A percentile compares a stretch with the other conserved stretches of the same genome.
Conservation (phyloP, 1,139 yeast species). For the Pichia sp. region DNA sequence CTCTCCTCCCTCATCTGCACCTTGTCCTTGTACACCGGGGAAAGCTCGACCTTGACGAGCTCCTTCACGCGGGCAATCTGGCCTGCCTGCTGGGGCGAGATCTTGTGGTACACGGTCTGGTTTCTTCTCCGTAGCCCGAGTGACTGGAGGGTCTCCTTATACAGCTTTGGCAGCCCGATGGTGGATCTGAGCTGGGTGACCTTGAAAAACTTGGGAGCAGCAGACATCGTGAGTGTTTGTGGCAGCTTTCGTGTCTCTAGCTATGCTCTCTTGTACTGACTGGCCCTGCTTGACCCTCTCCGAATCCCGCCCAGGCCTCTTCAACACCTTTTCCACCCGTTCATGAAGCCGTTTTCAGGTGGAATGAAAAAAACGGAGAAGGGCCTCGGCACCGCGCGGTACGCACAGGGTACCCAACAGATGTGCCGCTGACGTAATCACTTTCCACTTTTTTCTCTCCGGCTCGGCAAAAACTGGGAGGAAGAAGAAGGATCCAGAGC, state of each 20-base stretch:
- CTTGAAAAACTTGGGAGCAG: constrained; percentile 41
- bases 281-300: too few species aligned
- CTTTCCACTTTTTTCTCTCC: not conserved
- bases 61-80: constrained; percentile 81
- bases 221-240: constrained; percentile 10
- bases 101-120: constrained; percentile 66
- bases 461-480: not conserved
- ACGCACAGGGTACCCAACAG: not conserved
- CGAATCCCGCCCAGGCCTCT: not conserved
- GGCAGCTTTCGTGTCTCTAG: not conserved
- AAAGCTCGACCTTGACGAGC: constrained; percentile 77
- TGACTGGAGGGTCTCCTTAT: constrained; percentile 60
- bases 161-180: constrained; percentile 75
- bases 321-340: not conserved
- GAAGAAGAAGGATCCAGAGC: not conserved
- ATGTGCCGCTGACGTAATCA: not conserved
- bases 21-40: constrained; percentile 47
- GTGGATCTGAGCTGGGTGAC: constrained; percentile 76
- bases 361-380: not conserved
- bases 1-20: constrained; percentile 53
- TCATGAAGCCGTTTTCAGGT: not conserved
- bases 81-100: constrained; percentile 80
- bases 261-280: too few species aligned
- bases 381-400: not conserved
- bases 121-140: constrained; percentile 77